These are phyloP conservation scores for Isabelozyma heimii DNA, from an alignment of 805 yeast species.

Conservation along the genomic window DNA sequence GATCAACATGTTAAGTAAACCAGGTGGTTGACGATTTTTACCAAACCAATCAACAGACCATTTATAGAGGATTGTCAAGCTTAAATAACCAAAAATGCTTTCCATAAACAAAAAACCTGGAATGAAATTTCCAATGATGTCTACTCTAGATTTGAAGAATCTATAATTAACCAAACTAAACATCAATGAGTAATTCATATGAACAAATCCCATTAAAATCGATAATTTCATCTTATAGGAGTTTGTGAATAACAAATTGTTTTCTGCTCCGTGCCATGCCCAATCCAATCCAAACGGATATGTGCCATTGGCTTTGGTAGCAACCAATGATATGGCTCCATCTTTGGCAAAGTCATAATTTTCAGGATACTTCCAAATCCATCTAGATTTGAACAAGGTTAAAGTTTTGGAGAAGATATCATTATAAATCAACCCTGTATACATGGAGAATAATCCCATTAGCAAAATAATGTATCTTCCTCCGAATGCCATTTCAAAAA, in stretches of 20 bases:
- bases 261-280: constrained; percentile 97
- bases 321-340: constrained; percentile 41
- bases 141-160: constrained; percentile 67
- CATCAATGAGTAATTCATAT: constrained; percentile 86
- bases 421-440: constrained; percentile 91
- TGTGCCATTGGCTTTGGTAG: constrained; percentile 42
- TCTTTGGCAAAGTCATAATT: constrained; percentile 44
- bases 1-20: constrained; percentile 89
- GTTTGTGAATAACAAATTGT: constrained; percentile 83
- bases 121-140: constrained; percentile 86
- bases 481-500: constrained; percentile 91
- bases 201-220: constrained; percentile 88
- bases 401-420: constrained; percentile 90
- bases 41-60: constrained; percentile 93
- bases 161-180: constrained; percentile 81
- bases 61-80: constrained; percentile 83
- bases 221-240: constrained; percentile 98
- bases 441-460: constrained; percentile 95
- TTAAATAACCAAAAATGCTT: constrained; percentile 90
- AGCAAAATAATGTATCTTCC: constrained; percentile 89
- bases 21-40: constrained; percentile 79
- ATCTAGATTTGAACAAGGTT: constrained; percentile 84
- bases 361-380: constrained; percentile 78
- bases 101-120: constrained; percentile 96
- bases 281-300: constrained; percentile 88